Percentiles rank a stretch among this genome's conserved stretches.
Evolutionary conservation across 2,329 filamentous ascomycete species (phyloP).

Genomic region (Scytalidium lignicola): DNA sequence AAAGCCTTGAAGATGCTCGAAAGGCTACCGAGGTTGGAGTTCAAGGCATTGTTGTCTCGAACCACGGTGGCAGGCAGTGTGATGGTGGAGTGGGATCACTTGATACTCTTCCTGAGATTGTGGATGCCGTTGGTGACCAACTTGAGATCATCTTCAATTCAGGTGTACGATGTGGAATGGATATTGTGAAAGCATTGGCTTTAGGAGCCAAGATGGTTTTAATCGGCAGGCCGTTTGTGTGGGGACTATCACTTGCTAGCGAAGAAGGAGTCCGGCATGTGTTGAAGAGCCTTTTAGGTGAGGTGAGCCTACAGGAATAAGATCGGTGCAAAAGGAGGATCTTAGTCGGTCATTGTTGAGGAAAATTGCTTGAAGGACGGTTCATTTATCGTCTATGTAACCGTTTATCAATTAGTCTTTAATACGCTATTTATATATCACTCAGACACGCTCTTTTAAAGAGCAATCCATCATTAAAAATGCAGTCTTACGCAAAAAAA

Average conservation of each 20-base stretch:
- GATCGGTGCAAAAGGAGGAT: no score
- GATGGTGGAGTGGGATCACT: slow-evolving; percentile 48
- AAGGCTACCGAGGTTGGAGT: slow-evolving; percentile 51
- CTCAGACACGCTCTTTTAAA: no score
- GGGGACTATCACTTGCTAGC: no score
- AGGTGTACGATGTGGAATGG: slow-evolving; percentile 49
- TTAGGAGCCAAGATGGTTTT: slow-evolving; percentile 57
- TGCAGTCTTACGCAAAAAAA: no score
- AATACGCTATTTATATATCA: no score
- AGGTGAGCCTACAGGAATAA: no score
- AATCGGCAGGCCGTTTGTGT: slow-evolving; percentile 38
- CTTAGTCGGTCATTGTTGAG: no score
- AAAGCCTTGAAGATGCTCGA: slow-evolving; percentile 54
- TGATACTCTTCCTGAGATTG: slow-evolving; percentile 51
- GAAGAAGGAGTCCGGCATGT: slow-evolving; percentile 44
- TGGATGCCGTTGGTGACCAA: slow-evolving; percentile 32
- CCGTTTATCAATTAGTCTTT: no score
- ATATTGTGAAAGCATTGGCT: slow-evolving; percentile 55
- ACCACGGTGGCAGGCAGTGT: slow-evolving; percentile 47
- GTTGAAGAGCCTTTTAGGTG: slow-evolving; percentile 38
- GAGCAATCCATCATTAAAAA: no score
- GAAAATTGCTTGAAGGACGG: no score
- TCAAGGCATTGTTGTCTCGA: slow-evolving; percentile 55
- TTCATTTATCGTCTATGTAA: no score
- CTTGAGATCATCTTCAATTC: slow-evolving; percentile 54